phyloP scores from a whole-genome alignment of 768 basidiomycete genomes.

The Pleurotus sapidus region DNA sequence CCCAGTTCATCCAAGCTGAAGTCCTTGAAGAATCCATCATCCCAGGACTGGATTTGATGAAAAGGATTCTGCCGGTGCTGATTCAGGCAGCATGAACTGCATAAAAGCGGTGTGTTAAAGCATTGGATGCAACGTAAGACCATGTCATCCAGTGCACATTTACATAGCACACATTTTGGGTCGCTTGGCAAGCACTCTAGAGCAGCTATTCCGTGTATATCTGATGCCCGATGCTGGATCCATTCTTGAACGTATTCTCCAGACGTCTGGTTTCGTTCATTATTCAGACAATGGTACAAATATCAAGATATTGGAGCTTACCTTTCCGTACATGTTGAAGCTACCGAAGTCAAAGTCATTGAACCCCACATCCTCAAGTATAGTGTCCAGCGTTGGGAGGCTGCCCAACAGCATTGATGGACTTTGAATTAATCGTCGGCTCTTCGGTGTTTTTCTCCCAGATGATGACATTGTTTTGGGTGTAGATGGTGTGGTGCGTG shows the following conservation, averaged over 20 bases:
- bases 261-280: neutral
- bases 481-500: neutral
- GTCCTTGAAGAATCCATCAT: neutral
- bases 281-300: too few species aligned
- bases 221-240: neutral
- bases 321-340: neutral
- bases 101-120: neutral
- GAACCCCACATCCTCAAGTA: neutral
- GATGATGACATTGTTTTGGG: neutral
- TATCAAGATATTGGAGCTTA: neutral
- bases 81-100: neutral
- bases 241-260: neutral
- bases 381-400: neutral
- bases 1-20: slow-evolving; percentile 12
- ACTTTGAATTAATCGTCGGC: neutral
- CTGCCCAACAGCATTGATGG: neutral
- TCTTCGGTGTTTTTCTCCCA: neutral
- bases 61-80: neutral
- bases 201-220: neutral
- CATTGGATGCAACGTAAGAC: neutral
- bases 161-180: too few species aligned
- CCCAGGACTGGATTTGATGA: slow-evolving; percentile 5
- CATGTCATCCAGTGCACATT: too few species aligned
- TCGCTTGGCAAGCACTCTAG: neutral
- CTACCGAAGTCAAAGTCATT: neutral